Base-by-base conservation (phyloP, 495 filamentous ascomycete species). In the Penicillium psychrofluorescens region DNA sequence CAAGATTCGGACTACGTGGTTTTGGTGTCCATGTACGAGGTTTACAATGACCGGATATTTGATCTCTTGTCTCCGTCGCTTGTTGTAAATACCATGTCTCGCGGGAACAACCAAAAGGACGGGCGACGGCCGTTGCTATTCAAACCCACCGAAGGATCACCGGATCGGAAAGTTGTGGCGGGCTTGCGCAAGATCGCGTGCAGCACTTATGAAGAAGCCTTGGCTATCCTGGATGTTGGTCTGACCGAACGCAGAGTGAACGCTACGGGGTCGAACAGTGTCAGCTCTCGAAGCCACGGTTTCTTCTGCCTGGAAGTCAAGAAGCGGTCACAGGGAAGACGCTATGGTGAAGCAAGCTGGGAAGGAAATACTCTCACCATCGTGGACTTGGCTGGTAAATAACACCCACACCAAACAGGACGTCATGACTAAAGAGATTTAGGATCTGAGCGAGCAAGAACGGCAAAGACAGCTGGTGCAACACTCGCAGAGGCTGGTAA, bases 1-100 rank as follows among this genome's bases (percentile, higher is more conserved):
- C 68, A 75, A 0, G 78, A 77, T 15, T 77, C 86, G 43, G 89
- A 96, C 48, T 96, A 95, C 55, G 83, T 89, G 5, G 80, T 98
- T 45, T 60, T 98, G 7, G 74, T 97, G 1, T 95, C 88, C 12
- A 98, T 97, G 92, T 98, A 96, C 64, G 94, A 98, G 64, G 92
- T 98, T 12, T 96, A 98, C 69, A 97, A 97, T 62, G 92, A 98
- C 63, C 82, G 91, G 10, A 96, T 98, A 41, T 98, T 92, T 54
- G 92, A 98, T 56, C 80, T 98, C 3, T 67, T 98, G 1, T 83
- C 85, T 1, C 71, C 76, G 1, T 59, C 72, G 2, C 64, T 71
- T 16, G 62, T 57, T 33, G 66, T 64, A 14, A 64, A 56, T 31
- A 53, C 58, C 7, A 56, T 68, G 56, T 69, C 67, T 28, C 67